Evolutionary conservation across 2,329 filamentous ascomycete genomes (phyloP).

Genomic region (Cadophora sp.): DNA sequence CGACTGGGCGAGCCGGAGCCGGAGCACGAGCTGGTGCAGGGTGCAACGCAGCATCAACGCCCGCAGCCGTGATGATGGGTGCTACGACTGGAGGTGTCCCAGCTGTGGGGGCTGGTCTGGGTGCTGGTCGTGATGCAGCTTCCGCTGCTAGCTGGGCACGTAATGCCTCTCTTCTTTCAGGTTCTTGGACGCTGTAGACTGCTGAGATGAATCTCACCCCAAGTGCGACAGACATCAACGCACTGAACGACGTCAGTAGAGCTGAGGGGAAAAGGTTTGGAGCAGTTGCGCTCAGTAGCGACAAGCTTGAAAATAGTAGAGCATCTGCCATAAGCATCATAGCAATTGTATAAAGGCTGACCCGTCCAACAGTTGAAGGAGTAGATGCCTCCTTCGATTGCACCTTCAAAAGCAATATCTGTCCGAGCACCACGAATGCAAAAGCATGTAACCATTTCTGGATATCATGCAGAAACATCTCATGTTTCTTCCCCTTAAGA

Average conservation of each 20-base stretch:
- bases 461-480: constrained; percentile 61
- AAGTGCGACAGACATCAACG: constrained; percentile 63
- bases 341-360: constrained; percentile 68
- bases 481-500: constrained; percentile 65
- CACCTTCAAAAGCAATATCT: constrained; percentile 65
- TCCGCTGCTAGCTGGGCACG: constrained; percentile 38
- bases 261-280: constrained; percentile 63
- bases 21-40: constrained; percentile 12
- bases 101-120: constrained; percentile 34
- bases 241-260: constrained; percentile 57
- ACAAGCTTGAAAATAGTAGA: constrained; percentile 61
- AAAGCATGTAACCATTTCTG: constrained; percentile 66
- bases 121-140: constrained; percentile 38
- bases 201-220: constrained; percentile 64
- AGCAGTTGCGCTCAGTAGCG: constrained; percentile 60
- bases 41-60: constrained; percentile 32
- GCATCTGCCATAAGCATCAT: constrained; percentile 70
- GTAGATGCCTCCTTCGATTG: constrained; percentile 73
- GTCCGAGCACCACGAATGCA: constrained; percentile 62
- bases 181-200: constrained; percentile 66
- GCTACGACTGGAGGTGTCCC: constrained; percentile 13
- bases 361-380: constrained; percentile 69
- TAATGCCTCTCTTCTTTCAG: constrained; percentile 53
- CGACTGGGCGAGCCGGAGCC: constrained; percentile 15
- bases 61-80: constrained; percentile 39